A percentile compares a stretch with the other conserved stretches of the same genome.
These are phyloP conservation scores for Termitomyces sp. DNA, from an alignment of 768 basidiomycete species.

Conservation along the genomic window DNA sequence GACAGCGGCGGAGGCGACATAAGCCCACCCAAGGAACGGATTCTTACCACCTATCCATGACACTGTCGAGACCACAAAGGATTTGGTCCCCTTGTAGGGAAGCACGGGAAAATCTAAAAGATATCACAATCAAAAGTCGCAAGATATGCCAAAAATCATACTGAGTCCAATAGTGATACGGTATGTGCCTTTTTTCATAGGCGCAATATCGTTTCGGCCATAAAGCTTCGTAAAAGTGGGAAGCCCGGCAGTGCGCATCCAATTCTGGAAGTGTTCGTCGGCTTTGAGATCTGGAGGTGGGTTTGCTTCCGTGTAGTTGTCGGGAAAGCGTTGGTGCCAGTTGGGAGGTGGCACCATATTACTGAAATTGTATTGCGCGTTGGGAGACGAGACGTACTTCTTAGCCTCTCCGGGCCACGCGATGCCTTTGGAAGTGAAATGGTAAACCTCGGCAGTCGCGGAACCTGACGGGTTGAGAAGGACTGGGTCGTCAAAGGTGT, in stretches of 20 bases:
- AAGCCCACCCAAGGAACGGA: slow-evolving; percentile 97
- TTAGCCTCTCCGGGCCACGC: slow-evolving; percentile 95
- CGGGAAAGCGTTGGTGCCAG: slow-evolving; percentile 71
- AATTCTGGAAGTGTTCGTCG: slow-evolving; percentile 97
- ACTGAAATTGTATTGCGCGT: slow-evolving; percentile 38
- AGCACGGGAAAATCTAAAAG: slow-evolving; percentile 87
- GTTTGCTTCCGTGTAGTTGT: slow-evolving; percentile 59
- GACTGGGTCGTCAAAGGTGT: slow-evolving; percentile 69
- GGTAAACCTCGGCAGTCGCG: slow-evolving; percentile 46
- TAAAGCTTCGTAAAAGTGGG: slow-evolving; percentile 97
- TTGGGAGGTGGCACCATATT: slow-evolving; percentile 90
- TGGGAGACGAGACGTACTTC: slow-evolving; percentile 71
- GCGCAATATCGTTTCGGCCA: slow-evolving; percentile 80
- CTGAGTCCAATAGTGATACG: slow-evolving; percentile 75
- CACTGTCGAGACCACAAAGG: slow-evolving; percentile 93
- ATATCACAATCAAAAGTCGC: slow-evolving; percentile 6
- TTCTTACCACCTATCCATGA: slow-evolving; percentile 99
- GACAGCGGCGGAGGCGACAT: slow-evolving; percentile 82
- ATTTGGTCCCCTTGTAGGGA: slow-evolving; percentile 91
- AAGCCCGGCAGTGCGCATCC: slow-evolving; percentile 98
- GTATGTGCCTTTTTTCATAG: slow-evolving; percentile 71
- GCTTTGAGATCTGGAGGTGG: slow-evolving; percentile 66
- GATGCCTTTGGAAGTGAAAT: slow-evolving; percentile 74
- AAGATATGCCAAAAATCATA: slow-evolving; percentile 30
- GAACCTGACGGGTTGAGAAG: slow-evolving; percentile 45